Evolutionary conservation across 352 stramenopile species (phyloP).

Genomic region (Pythium monospermum): DNA sequence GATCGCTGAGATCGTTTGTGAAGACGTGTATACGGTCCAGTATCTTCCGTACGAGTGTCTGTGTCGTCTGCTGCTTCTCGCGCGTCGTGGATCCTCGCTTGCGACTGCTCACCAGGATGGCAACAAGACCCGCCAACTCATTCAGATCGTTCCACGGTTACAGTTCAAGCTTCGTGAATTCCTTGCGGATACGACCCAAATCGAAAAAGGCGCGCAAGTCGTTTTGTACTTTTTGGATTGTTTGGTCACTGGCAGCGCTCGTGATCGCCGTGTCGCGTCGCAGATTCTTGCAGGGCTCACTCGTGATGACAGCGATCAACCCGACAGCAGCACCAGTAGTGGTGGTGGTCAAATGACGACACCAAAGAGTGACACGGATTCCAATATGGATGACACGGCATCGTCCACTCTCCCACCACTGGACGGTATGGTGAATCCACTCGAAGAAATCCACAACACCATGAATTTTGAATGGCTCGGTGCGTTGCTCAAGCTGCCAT

Average conservation of each 20-base stretch:
- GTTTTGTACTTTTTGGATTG: constrained; percentile 72
- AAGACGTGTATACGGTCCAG: constrained; percentile 75
- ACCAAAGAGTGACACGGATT: constrained; percentile 24
- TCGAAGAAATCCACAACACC: constrained; percentile 13
- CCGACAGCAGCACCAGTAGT: constrained; percentile 17
- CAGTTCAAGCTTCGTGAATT: constrained; percentile 55
- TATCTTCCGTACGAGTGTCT: constrained; percentile 76
- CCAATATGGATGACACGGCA: constrained; percentile 22
- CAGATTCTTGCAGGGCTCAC: constrained; percentile 67
- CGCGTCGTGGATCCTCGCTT: constrained; percentile 21
- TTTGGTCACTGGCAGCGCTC: constrained; percentile 43
- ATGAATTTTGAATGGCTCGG: constrained; percentile 72
- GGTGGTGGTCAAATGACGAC: too few species aligned
- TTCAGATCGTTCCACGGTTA: constrained; percentile 45
- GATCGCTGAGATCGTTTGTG: constrained; percentile 86
- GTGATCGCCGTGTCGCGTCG: constrained; percentile 51
- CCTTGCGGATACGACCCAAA: constrained; percentile 31
- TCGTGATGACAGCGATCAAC: constrained; percentile 14
- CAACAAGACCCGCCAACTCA: constrained; percentile 20
- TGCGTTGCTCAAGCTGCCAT: constrained; percentile 59
- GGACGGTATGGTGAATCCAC: constrained; percentile 22
- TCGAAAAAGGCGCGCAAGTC: constrained; percentile 37
- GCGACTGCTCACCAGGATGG: constrained; percentile 5
- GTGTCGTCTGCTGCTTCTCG: constrained; percentile 72
- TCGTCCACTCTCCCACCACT: constrained; percentile 10